A percentile compares a stretch with the other conserved stretches of the same genome.
These are phyloP conservation scores for Mycena albidolilacea DNA, from an alignment of 768 basidiomycete genomes.

Conservation along the genomic window DNA sequence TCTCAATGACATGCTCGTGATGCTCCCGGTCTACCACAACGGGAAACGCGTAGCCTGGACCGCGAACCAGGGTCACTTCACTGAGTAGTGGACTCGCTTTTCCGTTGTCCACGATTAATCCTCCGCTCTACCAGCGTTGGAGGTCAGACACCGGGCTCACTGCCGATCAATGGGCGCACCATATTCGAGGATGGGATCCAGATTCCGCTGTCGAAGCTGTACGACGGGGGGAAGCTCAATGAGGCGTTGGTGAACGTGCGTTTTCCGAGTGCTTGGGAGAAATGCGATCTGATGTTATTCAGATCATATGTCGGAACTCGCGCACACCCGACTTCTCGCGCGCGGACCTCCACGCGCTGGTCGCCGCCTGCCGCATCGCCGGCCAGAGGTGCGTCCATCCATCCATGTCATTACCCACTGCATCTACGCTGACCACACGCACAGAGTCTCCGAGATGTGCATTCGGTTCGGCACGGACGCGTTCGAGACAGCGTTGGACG, in stretches of 20 bases:
- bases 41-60: conserved; percentile 49
- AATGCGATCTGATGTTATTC: neutral
- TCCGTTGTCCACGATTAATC: neutral
- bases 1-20: conserved; percentile 49
- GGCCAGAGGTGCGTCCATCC: conserved; percentile 36
- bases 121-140: conserved; percentile 24
- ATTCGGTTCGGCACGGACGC: conserved; percentile 44
- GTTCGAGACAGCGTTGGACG: conserved; percentile 46
- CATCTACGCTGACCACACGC: neutral
- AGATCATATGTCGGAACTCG: conserved; percentile 44
- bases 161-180: conserved; percentile 33
- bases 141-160: conserved; percentile 33
- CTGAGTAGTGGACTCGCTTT: conserved; percentile 35
- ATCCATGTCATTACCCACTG: neutral
- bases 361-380: conserved; percentile 47
- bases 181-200: conserved; percentile 50
- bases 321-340: conserved; percentile 48
- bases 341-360: conserved; percentile 47
- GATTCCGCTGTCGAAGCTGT: conserved; percentile 48
- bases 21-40: conserved; percentile 46
- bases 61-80: conserved; percentile 48
- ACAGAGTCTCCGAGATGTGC: conserved; percentile 44
- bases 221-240: conserved; percentile 44
- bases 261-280: neutral
- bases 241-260: conserved; percentile 45